Base-by-base conservation (phyloP, 2,329 filamentous ascomycete genomes). In the Microascus cirrosus region DNA sequence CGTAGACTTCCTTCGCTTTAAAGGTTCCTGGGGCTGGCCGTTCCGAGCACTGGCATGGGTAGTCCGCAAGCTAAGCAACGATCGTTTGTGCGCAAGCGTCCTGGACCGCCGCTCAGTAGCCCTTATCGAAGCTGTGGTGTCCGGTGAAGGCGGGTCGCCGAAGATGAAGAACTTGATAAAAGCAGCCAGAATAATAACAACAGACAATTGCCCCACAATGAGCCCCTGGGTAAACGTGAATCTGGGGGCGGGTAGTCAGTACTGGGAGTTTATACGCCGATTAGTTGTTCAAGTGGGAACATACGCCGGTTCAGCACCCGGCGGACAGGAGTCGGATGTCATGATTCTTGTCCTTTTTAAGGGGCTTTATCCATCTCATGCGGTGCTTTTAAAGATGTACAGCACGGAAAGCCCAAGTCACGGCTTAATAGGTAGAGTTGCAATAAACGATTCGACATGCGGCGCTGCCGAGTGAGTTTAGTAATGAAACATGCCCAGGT, bases 101-200 rank as follows among this genome's bases (percentile, higher is more conserved):
- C 87, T 79, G 56, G 86, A 84, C 59, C 86, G 83, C 28, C 89
- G 83, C 63, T 90, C 85, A 12, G 86, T 86, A 59, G 88, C 89
- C 63, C 88, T 84, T 51, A 87, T 76, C 8, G 89, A 80, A 13
- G 90, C 89, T 22, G 87, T 89, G 58, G 87, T 84, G 62, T 95
- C 91, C 61, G 90, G 80, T 1, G 89, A 90, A 1, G 91, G 90
- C 5, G 90, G 85, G 68, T 97, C 94, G 65, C 94, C 94, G 69
- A 99, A 97, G 68, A 99, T 97, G 81, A 99, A 99, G 82, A 96
- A 99, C 70, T 96, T 96, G 73, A 99, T 97, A 74, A 99, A 97
- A 64, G 88, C 90, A 62, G 91, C 92, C 61, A 99, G 84, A 45
- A 99, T 80, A 25, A 97, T 76, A 15, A 96, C 89, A 53, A 99